These are phyloP conservation scores for Glonium stellatum DNA, from an alignment of 495 filamentous ascomycete genomes.

Conservation along the genomic window DNA sequence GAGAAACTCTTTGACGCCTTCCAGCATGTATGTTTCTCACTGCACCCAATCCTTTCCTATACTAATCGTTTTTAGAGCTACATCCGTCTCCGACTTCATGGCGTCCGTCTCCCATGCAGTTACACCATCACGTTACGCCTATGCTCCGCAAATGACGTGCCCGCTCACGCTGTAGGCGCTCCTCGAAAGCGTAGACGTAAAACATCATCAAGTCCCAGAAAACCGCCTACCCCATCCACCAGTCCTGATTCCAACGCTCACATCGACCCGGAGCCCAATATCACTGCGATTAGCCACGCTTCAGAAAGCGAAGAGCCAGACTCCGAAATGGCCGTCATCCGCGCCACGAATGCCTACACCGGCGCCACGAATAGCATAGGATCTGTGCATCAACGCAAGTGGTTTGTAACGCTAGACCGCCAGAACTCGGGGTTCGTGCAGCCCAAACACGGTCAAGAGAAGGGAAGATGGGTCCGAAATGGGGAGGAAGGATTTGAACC, in stretches of 20 bases:
- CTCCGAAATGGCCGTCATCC: conserved; percentile 37
- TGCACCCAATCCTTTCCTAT: conserved; percentile 44
- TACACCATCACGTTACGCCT: conserved; percentile 55
- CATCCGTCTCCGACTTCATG: conserved; percentile 55
- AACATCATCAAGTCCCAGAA: not conserved
- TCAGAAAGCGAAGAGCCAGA: conserved; percentile 4
- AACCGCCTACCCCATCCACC: not conserved
- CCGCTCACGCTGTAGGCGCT: conserved; percentile 3
- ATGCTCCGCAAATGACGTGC: conserved; percentile 41
- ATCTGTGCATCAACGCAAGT: conserved; percentile 57
- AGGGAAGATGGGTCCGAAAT: conserved; percentile 24
- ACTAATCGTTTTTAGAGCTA: conserved; percentile 49
- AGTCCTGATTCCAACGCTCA: conserved; percentile 1
- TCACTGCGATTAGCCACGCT: conserved; percentile 5
- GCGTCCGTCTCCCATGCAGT: conserved; percentile 48
- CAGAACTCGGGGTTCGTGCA: conserved; percentile 47
- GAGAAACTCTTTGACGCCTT: conserved; percentile 51
- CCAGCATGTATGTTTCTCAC: conserved; percentile 34
- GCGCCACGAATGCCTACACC: conserved; percentile 56
- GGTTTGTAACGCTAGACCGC: conserved; percentile 55
- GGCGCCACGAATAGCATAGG: conserved; percentile 56
- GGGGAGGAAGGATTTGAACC: conserved; percentile 40
- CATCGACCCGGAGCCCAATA: not conserved
- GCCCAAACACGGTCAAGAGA: conserved; percentile 21
- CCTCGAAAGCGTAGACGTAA: conserved; percentile 24